Evolutionary conservation across 2,329 filamentous ascomycete species (phyloP).

Genomic region (Ramularia collo-cygni): DNA sequence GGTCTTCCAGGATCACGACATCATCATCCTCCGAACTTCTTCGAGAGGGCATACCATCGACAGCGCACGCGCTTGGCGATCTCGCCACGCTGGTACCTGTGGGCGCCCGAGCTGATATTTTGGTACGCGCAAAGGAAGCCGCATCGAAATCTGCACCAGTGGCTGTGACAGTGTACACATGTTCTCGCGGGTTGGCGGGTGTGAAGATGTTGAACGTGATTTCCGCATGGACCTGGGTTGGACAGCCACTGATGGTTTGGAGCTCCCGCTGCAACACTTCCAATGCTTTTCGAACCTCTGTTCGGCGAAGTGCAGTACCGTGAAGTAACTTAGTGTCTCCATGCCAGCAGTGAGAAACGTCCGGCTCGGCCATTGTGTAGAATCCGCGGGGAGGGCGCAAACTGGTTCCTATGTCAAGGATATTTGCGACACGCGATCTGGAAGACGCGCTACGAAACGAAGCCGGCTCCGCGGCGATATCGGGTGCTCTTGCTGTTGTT

Average conservation of each 20-base stretch:
- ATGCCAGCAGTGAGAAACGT: conserved; percentile 16
- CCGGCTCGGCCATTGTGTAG: no score
- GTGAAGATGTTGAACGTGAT: conserved; percentile 19
- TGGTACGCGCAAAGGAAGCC: conserved; percentile 11
- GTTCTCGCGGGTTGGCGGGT: conserved; percentile 11
- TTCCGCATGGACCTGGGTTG: conserved; percentile 18
- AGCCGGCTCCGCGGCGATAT: no score
- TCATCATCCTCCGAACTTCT: conserved; percentile 7
- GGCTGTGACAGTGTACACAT: conserved; percentile 18
- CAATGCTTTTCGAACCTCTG: conserved; percentile 18
- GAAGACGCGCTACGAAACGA: no score
- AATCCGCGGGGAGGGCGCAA: no score
- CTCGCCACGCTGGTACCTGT: conserved; percentile 5
- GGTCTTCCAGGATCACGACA: conserved; percentile 13
- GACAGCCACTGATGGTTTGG: conserved; percentile 11
- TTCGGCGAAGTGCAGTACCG: conserved; percentile 16
- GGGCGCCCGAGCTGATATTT: conserved; percentile 5
- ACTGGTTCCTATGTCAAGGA: no score
- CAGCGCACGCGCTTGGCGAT: conserved; percentile 8
- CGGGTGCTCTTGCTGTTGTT: no score
- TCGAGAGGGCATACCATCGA: conserved; percentile 4
- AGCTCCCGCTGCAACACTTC: conserved; percentile 17
- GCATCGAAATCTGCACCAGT: conserved; percentile 16
- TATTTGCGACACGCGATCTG: no score
- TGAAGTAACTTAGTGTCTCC: conserved; percentile 21